Conservation (phyloP, 257 asterid species). For the Jacaranda mimosifolia region DNA sequence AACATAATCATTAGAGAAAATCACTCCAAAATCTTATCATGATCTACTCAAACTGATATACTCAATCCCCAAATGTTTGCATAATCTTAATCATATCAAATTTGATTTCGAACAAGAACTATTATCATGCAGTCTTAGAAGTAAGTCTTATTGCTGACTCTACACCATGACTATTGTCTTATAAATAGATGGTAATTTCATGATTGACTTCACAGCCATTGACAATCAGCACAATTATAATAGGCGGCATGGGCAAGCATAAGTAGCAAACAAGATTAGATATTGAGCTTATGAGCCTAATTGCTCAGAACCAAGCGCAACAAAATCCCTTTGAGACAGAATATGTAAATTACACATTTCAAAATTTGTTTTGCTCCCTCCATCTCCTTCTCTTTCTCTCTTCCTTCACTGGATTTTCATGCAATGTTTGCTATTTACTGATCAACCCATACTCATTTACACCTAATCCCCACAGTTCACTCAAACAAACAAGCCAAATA, state of each 20-base stretch:
- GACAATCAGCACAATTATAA: slow-evolving; percentile 3
- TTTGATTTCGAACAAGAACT: background rate
- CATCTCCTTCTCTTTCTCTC: background rate
- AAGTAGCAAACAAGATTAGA: background rate
- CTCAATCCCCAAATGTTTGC: background rate
- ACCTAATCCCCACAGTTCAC: slow-evolving; percentile 29
- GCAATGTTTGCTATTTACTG: slow-evolving; percentile 12
- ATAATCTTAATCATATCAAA: background rate
- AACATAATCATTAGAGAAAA: background rate
- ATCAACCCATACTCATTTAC: slow-evolving; percentile 19
- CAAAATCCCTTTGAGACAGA: background rate
- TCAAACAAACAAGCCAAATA: slow-evolving; percentile 16
- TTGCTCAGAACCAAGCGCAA: slow-evolving; percentile 17
- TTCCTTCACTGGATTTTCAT: slow-evolving; percentile 1
- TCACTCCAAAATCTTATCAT: background rate
- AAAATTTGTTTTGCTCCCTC: slow-evolving; percentile 2
- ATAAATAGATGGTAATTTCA: background rate
- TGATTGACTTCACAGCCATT: background rate
- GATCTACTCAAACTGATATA: background rate
- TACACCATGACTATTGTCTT: slow-evolving; percentile 9
- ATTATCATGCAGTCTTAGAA: background rate
- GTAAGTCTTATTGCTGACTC: background rate
- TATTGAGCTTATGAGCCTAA: slow-evolving; percentile 19
- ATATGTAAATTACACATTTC: background rate
- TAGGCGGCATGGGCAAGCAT: background rate